Evolutionary conservation across 2,329 filamentous ascomycete species (phyloP), one percentile per base, ranked within the genome.

Genomic region (Rutstroemia sp.): DNA sequence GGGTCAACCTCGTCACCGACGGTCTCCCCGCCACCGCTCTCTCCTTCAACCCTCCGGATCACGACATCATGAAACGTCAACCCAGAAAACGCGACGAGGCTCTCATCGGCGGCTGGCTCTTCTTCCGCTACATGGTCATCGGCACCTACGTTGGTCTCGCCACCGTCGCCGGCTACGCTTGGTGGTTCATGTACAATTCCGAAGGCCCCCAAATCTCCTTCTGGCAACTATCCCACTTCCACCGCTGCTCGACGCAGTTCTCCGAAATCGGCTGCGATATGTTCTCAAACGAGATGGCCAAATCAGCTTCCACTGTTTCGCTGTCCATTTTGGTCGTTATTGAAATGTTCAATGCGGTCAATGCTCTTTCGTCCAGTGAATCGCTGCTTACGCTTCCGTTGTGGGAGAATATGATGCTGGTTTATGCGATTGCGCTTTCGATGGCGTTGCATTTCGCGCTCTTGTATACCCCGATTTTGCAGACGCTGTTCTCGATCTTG

Each of bases 311-410:
- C 19, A 99, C 94, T 1, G 85, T 99, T 27, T 96, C 91, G 6
- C 80, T 99, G 59, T 95, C 89, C 3, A 88, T 88, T 67, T 80
- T 99, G 17, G 94, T 99, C 47, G 91, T 96, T 59, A 97, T 99
- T 68, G 94, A 99, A 76, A 99, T 99, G 94, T 82, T 99, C 70
- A 99, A 99, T 74, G 94, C 94, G 65, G 92, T 97, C 87, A 99
- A 99, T 70, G 94, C 92, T 0, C 81, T 99, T 34, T 96, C 91
- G 1, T 96, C 91, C 0, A 95, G 89, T 72, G 94, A 99, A 74
- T 95, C 89, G 16, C 83, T 99, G 12, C 74, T 99, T 56, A 96
- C 92, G 2, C 82, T 99, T 60, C 92, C 92, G 9, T 78, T 99
- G n/a, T 96, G 92, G 92, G 84, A 92, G 70, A 99, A 99, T 76